Conservation (phyloP, 306 rosid genomes). For the Dryas alaskensis region DNA sequence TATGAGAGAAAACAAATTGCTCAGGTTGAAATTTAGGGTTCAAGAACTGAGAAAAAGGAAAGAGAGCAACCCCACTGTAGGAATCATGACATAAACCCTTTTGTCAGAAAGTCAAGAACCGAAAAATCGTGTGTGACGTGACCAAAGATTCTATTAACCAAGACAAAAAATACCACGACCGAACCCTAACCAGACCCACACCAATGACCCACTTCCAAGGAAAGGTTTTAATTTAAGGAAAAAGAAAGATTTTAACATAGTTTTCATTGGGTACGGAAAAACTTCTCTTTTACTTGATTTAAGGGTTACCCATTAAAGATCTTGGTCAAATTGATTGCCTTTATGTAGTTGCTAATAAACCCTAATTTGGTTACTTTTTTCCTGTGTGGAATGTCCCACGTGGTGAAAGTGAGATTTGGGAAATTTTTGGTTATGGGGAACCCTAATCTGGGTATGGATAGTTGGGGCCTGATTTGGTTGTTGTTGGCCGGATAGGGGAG, state of each 20-base stretch:
- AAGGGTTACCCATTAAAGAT: conserved; percentile 21
- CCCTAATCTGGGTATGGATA: conserved; percentile 35
- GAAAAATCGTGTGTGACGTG: conserved; percentile 77
- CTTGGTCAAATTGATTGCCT: conserved; percentile 18
- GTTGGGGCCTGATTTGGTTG: conserved; percentile 34
- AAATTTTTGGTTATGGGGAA: conserved; percentile 23
- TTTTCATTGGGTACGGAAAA: conserved; percentile 11
- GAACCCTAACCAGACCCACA: conserved; percentile 62
- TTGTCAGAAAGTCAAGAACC: conserved; percentile 68
- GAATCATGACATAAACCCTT: conserved; percentile 61
- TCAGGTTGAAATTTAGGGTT: conserved; percentile 44
- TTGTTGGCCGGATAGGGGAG: conserved; percentile 27
- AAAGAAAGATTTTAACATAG: conserved; percentile 25
- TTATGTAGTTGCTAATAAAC: conserved; percentile 33
- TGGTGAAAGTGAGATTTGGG: conserved; percentile 41
- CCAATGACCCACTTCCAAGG: conserved; percentile 32
- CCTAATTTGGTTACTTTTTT: conserved; percentile 54
- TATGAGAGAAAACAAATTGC: conserved; percentile 9
- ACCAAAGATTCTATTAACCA: conserved; percentile 63
- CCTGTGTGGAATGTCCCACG: conserved; percentile 40
- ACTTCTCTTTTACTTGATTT: conserved; percentile 20
- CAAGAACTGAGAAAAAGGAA: conserved; percentile 33
- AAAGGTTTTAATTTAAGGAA: conserved; percentile 1
- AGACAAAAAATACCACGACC: conserved; percentile 36
- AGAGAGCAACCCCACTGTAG: conserved; percentile 26